A percentile compares a stretch with the other conserved stretches of the same genome.
phyloP scores from a whole-genome alignment of 1,284 basidiomycete genomes.

The Ganoderma sinense region DNA sequence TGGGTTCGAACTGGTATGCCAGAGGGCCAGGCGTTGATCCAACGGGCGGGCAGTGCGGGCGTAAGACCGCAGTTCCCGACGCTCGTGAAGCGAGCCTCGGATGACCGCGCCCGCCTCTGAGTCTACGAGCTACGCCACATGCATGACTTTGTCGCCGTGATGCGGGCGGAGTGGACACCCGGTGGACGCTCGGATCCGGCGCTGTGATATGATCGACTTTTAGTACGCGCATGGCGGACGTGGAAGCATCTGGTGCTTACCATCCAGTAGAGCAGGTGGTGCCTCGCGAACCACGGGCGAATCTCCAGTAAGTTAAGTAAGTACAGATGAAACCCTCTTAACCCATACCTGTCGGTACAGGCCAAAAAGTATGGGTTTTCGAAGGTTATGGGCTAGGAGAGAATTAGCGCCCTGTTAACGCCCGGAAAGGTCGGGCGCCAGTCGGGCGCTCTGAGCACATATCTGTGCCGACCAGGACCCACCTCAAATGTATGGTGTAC shows the following conservation, averaged over 20 bases:
- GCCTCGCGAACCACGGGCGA: not conserved
- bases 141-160: not conserved
- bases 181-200: not conserved
- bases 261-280: not conserved
- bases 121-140: not conserved
- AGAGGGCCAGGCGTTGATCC: not conserved
- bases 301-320: too few relatives aligned
- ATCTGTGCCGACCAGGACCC: too few relatives aligned
- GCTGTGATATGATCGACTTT: not conserved
- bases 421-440: too few relatives aligned
- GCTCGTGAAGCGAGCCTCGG: not conserved
- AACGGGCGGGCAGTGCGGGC: not conserved
- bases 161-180: not conserved
- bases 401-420: too few relatives aligned
- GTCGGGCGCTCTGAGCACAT: too few relatives aligned
- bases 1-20: not conserved
- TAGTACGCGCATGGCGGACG: not conserved
- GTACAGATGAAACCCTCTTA: too few relatives aligned
- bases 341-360: too few relatives aligned
- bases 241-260: not conserved
- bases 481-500: too few relatives aligned
- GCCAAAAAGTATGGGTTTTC: too few relatives aligned
- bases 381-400: too few relatives aligned
- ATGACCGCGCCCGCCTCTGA: not conserved
- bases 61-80: not conserved